Conservation (phyloP, 2,329 filamentous ascomycete species). For the Xylariaceae sp. region DNA sequence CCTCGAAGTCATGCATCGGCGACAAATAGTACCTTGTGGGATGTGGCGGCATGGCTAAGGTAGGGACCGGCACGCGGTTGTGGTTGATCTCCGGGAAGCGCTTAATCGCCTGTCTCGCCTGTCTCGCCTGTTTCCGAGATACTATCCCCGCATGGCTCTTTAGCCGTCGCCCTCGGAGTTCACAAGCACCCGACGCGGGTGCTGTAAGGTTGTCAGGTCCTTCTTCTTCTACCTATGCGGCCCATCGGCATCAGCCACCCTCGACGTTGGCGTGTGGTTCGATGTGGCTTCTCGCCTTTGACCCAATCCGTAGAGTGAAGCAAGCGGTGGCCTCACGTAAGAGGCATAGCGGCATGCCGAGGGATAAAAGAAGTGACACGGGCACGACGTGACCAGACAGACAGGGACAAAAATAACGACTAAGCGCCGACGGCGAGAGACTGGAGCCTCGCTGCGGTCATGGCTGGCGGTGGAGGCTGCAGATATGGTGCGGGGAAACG, state of each 20-base stretch:
- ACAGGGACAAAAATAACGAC: slow-evolving; percentile 14
- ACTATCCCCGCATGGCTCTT: too few species aligned
- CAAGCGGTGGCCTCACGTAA: background rate
- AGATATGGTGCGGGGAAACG: slow-evolving; percentile 4
- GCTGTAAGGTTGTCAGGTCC: too few species aligned
- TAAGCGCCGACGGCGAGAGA: slow-evolving; percentile 10
- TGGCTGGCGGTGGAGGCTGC: slow-evolving; percentile 4
- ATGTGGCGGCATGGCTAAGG: too few species aligned
- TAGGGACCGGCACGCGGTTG: too few species aligned
- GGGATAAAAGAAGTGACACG: background rate
- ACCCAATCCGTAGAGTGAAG: background rate
- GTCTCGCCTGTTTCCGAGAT: too few species aligned
- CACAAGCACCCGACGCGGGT: too few species aligned
- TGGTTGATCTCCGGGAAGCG: too few species aligned
- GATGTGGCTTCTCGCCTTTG: slow-evolving; percentile 1
- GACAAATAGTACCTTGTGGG: too few species aligned
- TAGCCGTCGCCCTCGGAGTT: too few species aligned
- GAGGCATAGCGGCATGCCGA: background rate
- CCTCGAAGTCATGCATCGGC: too few species aligned
- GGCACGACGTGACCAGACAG: background rate
- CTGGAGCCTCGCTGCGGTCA: slow-evolving; percentile 6
- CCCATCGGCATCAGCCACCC: slow-evolving; percentile 1
- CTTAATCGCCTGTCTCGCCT: too few species aligned
- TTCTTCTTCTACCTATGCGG: too few species aligned
- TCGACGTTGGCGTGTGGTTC: background rate